Conservation (phyloP, 805 yeast species). For the Candida argentea region DNA sequence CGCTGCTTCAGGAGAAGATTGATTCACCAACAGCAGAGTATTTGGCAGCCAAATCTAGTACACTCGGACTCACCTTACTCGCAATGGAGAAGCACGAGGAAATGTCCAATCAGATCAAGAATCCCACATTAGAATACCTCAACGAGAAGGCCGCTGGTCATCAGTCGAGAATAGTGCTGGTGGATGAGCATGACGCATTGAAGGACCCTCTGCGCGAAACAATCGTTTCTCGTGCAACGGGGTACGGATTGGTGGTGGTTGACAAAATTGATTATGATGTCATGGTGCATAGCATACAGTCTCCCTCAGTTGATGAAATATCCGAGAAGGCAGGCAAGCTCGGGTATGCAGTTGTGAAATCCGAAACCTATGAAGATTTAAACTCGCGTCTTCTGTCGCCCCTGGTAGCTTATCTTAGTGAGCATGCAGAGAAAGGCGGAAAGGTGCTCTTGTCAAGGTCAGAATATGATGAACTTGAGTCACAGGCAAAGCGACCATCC, state of each 20-base stretch:
- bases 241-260: constrained; percentile 3
- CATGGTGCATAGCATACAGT: constrained; percentile 4
- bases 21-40: not conserved
- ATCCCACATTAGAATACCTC: constrained; percentile 4
- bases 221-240: constrained; percentile 3
- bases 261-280: constrained; percentile 1
- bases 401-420: constrained; percentile 12
- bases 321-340: constrained; percentile 3
- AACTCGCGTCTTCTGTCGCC: not conserved
- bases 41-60: constrained; percentile 3
- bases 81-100: constrained; percentile 1
- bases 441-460: constrained; percentile 5
- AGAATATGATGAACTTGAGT: constrained; percentile 4
- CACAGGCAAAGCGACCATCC: constrained; percentile 7
- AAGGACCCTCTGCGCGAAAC: not conserved
- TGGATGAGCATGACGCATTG: not conserved
- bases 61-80: constrained; percentile 3
- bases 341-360: constrained; percentile 2
- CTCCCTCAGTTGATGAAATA: constrained; percentile 7
- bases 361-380: not conserved
- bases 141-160: constrained; percentile 1
- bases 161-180: constrained; percentile 1
- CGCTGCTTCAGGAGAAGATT: not conserved
- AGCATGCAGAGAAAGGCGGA: constrained; percentile 18
- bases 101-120: not conserved